A percentile compares a stretch with the other conserved stretches of the same genome.
Evolutionary conservation across 2,329 filamentous ascomycete species (phyloP).

Genomic region (Fusarium longipes): DNA sequence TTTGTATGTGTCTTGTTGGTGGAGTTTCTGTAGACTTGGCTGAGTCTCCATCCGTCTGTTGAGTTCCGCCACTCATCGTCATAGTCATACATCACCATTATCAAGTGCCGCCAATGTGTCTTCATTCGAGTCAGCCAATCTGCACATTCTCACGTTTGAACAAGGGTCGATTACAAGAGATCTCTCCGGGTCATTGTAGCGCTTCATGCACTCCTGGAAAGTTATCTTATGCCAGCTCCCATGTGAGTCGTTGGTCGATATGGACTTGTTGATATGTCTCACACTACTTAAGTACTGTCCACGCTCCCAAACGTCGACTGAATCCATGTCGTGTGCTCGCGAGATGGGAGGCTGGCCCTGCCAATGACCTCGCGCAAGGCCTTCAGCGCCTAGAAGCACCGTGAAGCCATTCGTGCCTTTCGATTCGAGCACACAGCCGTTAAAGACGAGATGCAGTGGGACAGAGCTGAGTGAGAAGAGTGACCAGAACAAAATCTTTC

Average conservation of each 20-base stretch:
- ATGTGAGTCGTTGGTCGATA: neutral
- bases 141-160: fast-evolving
- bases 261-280: conserved; percentile 5
- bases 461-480: conserved; percentile 20
- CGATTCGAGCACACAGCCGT: conserved; percentile 23
- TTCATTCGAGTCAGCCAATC: neutral
- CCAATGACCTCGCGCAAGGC: neutral
- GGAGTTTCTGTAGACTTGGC: conserved; percentile 12
- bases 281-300: neutral
- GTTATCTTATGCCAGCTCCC: neutral
- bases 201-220: neutral
- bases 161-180: neutral
- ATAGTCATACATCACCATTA: conserved; percentile 22
- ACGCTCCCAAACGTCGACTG: too few relatives aligned
- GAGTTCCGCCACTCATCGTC: conserved; percentile 9
- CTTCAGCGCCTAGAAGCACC: conserved; percentile 9
- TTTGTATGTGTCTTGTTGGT: neutral
- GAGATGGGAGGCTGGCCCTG: neutral
- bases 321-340: fast-evolving
- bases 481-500: conserved; percentile 16
- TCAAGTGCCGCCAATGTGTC: conserved; percentile 21
- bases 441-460: conserved; percentile 24
- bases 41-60: conserved; percentile 22
- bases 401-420: conserved; percentile 27
- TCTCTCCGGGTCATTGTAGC: conserved; percentile 16